Base-by-base conservation (phyloP, 306 rosid species). In the Citrullus amarus region DNA sequence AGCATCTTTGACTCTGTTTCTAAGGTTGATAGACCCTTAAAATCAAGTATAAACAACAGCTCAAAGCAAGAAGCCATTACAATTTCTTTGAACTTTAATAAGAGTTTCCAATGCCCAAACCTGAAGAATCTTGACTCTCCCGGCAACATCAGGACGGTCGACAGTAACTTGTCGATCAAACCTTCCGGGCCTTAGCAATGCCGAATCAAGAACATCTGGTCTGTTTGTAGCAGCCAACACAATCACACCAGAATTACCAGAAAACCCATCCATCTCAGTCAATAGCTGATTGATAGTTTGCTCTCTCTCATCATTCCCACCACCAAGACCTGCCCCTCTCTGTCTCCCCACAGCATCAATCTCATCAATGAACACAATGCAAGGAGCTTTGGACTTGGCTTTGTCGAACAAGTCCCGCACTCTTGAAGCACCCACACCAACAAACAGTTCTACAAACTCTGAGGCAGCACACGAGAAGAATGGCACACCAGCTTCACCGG, bases 251-350 rank as follows among this genome's bases (percentile, higher is more conserved):
- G 99, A 91, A 83, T 96, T 96, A 6, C 99, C 99, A 0, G 98
- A 91, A 83, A 96, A 96, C 0, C 99, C 99, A 85, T 96, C 99
- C 98, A 92, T 96, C 90, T 96, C 99, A 1, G 99, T 96, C 87
- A 96, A 84, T 36, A 96, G 88, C 93, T 96, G 99, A 82, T 96
- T 96, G 81, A 96, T 96, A 1, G 99, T 96, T 83, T 96, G 99
- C 78, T 96, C 99, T 78, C 99, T 90, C 93, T 96, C 99, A 53
- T 96, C 99, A 69, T 96, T 96, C 39, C 98, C 99, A 68, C 98
- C 99, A 28, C 99, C 99, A n/a, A 96, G 86, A 15, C 99, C 99
- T 0, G 99, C 99, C 63, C 99, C 99, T 91, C 99, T 91, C 93
- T 96, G 99, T 83, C 99, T 91, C 75, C 99, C 98, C 6, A 96